A percentile compares a stretch with the other conserved stretches of the same genome.
Conservation (phyloP, 257 asterid genomes). For the Ehretia macrophylla region DNA sequence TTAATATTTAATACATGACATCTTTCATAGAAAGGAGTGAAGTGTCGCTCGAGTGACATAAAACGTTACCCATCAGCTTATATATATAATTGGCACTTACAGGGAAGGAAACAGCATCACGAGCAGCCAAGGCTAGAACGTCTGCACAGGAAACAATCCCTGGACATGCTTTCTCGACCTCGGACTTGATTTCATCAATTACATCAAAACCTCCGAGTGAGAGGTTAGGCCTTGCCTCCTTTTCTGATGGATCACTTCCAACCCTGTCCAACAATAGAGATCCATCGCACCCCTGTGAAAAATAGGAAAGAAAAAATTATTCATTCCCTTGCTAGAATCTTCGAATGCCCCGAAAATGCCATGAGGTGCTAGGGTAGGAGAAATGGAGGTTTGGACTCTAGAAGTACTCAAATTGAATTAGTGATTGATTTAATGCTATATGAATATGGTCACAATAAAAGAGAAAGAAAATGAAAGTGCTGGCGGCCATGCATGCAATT, state of each 20-base stretch:
- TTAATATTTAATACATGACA: too few species aligned
- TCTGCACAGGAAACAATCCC: conserved; percentile 31
- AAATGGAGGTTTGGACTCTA: too few species aligned
- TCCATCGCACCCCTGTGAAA: conserved; percentile 32
- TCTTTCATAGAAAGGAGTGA: too few species aligned
- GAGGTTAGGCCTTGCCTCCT: conserved; percentile 23
- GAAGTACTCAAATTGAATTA: too few species aligned
- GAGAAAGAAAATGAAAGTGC: too few species aligned
- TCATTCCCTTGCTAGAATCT: not conserved
- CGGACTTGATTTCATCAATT: conserved; percentile 30
- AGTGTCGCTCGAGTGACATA: too few species aligned
- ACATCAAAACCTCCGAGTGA: conserved; percentile 21
- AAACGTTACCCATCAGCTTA: too few species aligned
- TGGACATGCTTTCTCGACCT: conserved; percentile 24
- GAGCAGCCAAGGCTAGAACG: conserved; percentile 25
- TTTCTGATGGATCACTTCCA: conserved; percentile 12
- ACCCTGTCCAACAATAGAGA: conserved; percentile 26
- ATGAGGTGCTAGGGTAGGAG: too few species aligned
- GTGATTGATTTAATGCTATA: too few species aligned
- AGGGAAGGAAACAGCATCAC: conserved; percentile 25
- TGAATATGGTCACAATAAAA: too few species aligned
- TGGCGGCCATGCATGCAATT: too few species aligned
- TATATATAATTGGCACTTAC: conserved; percentile 11
- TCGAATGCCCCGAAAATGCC: not conserved
- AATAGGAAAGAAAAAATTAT: not conserved